A percentile compares a stretch with the other conserved stretches of the same genome.
phyloP scores from a whole-genome alignment of 768 basidiomycete genomes.

The Pleurotus giganteus region DNA sequence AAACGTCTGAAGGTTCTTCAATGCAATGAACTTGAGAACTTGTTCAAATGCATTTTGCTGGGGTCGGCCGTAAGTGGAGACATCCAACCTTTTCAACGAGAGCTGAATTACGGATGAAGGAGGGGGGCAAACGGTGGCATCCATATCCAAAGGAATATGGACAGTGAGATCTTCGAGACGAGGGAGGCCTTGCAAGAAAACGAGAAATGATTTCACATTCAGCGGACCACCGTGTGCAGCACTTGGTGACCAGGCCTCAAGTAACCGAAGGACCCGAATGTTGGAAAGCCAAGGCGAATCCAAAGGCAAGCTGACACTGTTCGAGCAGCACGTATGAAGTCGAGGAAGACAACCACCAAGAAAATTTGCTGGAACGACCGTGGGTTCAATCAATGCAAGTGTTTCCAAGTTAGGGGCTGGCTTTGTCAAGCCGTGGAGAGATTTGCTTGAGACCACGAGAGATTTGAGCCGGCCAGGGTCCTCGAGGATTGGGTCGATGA shows the following conservation, averaged over 20 bases:
- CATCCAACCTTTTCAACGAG: neutral
- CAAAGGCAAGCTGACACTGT: neutral
- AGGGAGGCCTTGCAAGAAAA: slow-evolving; percentile 14
- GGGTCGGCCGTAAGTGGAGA: neutral
- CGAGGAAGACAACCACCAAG: neutral
- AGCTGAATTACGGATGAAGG: neutral
- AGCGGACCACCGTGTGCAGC: slow-evolving; percentile 28
- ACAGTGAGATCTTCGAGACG: slow-evolving; percentile 13
- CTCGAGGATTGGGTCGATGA: too few relatives aligned
- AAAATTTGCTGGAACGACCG: neutral
- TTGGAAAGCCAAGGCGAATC: neutral
- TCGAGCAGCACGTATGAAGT: neutral
- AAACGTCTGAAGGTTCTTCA: neutral
- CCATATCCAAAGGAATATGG: slow-evolving; percentile 15
- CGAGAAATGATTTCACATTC: slow-evolving; percentile 16
- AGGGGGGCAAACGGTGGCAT: slow-evolving; percentile 6
- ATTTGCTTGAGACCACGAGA: too few relatives aligned
- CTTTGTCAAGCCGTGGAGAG: too few relatives aligned
- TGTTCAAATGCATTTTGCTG: neutral
- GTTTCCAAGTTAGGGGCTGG: too few relatives aligned
- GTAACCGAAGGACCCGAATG: slow-evolving; percentile 16
- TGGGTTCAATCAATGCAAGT: too few relatives aligned
- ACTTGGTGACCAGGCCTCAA: slow-evolving; percentile 23
- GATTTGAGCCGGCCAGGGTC: too few relatives aligned
- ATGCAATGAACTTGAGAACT: neutral